Conservation (phyloP, 495 filamentous ascomycete genomes). For the Penicillium canescens region DNA sequence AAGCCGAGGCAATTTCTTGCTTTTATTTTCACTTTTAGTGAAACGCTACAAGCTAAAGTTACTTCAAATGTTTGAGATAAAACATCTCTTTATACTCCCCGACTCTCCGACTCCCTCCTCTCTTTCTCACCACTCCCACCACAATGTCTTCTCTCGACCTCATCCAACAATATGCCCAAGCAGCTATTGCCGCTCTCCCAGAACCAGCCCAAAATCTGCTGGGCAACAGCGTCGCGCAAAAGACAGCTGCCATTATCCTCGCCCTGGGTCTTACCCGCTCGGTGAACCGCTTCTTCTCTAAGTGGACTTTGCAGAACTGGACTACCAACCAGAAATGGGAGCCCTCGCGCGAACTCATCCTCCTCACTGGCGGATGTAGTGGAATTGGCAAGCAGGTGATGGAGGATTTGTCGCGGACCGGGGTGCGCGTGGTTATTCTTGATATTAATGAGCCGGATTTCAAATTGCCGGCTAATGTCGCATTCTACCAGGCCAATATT, state of each 20-base stretch:
- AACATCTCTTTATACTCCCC: neutral
- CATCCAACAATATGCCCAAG: conserved; percentile 30
- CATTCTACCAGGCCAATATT: conserved; percentile 54
- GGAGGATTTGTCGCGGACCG: conserved; percentile 44
- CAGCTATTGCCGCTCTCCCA: conserved; percentile 29
- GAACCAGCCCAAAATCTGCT: conserved; percentile 27
- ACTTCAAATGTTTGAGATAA: no score
- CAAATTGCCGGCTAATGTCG: conserved; percentile 38
- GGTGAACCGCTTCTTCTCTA: conserved; percentile 40
- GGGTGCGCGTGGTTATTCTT: conserved; percentile 52
- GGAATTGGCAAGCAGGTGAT: conserved; percentile 57
- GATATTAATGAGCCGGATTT: conserved; percentile 45
- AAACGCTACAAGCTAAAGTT: no score
- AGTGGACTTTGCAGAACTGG: conserved; percentile 52
- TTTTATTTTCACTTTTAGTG: no score
- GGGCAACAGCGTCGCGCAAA: conserved; percentile 29
- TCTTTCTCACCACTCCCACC: neutral
- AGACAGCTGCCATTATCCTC: conserved; percentile 26
- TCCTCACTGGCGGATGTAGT: conserved; percentile 58
- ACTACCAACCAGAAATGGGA: conserved; percentile 39
- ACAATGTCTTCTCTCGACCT: conserved; percentile 17
- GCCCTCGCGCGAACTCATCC: conserved; percentile 51
- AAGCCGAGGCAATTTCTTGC: no score
- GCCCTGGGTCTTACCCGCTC: conserved; percentile 40
- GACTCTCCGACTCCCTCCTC: neutral